A percentile compares a stretch with the other conserved stretches of the same genome.
Evolutionary conservation across 2,329 filamentous ascomycete species (phyloP).

Genomic region (Ceratocystis papillata): DNA sequence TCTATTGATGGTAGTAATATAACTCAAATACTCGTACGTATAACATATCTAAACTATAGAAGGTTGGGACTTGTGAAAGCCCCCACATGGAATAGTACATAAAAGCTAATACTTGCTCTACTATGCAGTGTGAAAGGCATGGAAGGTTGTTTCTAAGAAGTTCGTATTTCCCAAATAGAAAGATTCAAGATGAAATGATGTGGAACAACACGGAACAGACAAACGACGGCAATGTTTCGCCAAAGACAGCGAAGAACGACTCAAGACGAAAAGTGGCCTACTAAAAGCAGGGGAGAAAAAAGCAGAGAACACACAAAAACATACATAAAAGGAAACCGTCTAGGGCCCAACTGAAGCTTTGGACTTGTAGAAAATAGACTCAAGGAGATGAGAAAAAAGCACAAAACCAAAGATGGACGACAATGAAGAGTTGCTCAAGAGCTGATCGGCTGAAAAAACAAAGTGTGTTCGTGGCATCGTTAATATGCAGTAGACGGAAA

Average conservation of each 20-base stretch:
- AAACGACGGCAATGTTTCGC: slow-evolving; percentile 8
- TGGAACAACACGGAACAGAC: not conserved
- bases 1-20: no score
- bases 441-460: not conserved
- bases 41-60: no score
- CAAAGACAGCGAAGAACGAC: not conserved
- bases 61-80: no score
- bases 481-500: slow-evolving; percentile 6
- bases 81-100: no score
- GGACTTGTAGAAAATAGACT: not conserved
- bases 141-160: slow-evolving; percentile 8
- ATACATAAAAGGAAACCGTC: not conserved
- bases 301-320: not conserved
- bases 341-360: not conserved
- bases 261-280: slow-evolving; percentile 2
- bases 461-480: slow-evolving; percentile 2
- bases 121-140: not conserved
- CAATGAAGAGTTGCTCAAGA: not conserved
- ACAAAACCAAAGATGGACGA: not conserved
- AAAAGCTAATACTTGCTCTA: not conserved
- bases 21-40: no score
- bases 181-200: slow-evolving; percentile 10
- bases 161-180: slow-evolving; percentile 12
- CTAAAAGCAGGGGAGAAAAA: not conserved
- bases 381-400: not conserved